Conservation (phyloP, 495 filamentous ascomycete genomes). For the Talaromyces nanjingensis region DNA sequence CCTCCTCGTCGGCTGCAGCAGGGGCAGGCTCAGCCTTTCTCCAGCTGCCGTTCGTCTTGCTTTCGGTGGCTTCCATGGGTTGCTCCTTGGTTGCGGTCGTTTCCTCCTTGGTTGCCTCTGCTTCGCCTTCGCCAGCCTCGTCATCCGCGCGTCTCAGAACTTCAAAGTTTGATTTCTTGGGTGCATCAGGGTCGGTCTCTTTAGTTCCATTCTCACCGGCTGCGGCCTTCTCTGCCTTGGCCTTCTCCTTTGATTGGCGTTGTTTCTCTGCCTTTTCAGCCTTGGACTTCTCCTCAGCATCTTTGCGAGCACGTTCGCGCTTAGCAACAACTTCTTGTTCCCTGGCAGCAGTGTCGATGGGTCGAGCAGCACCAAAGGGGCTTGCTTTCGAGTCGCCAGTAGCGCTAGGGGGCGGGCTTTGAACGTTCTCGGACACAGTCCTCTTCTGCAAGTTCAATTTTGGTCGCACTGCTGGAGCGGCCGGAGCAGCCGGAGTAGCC, state of each 20-base stretch:
- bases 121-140: slow-evolving; percentile 31
- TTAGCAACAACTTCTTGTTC: slow-evolving; percentile 89
- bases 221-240: slow-evolving; percentile 45
- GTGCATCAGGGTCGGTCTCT: slow-evolving; percentile 33
- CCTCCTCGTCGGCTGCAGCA: slow-evolving; percentile 55
- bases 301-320: slow-evolving; percentile 75
- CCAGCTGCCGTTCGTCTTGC: slow-evolving; percentile 35
- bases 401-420: slow-evolving; percentile 40
- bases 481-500: slow-evolving; percentile 33
- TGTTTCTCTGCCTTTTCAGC: slow-evolving; percentile 53
- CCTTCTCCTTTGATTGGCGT: slow-evolving; percentile 46
- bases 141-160: slow-evolving; percentile 47
- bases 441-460: slow-evolving; percentile 81
- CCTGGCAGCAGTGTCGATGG: slow-evolving; percentile 80
- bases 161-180: slow-evolving; percentile 44
- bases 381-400: slow-evolving; percentile 67
- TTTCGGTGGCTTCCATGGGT: slow-evolving; percentile 26
- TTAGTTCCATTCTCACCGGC: slow-evolving; percentile 37
- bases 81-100: slow-evolving; percentile 21
- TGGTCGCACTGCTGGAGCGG: slow-evolving; percentile 57
- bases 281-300: slow-evolving; percentile 79
- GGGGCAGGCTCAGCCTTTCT: slow-evolving; percentile 22
- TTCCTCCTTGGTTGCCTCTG: slow-evolving; percentile 20
- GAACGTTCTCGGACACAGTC: slow-evolving; percentile 64
- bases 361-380: slow-evolving; percentile 84